phyloP scores from a whole-genome alignment of 192 early-diverging fungal species.

The Oehlia diaphana region DNA sequence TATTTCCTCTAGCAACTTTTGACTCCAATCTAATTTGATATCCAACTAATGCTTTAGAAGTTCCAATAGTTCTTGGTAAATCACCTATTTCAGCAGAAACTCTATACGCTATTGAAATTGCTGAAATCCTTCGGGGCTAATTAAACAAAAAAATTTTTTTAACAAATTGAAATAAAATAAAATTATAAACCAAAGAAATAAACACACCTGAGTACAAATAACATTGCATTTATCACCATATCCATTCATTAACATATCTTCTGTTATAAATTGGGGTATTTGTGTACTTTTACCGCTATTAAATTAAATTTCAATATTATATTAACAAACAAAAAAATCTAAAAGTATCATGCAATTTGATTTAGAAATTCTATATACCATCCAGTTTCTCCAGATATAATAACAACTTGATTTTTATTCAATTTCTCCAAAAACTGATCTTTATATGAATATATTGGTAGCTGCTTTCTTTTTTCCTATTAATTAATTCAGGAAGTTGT shows the following conservation, averaged over 20 bases:
- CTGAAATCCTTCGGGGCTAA: slow-evolving; percentile 76
- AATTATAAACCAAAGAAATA: slow-evolving; percentile 37
- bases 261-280: slow-evolving; percentile 76
- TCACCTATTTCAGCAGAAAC: slow-evolving; percentile 78
- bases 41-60: slow-evolving; percentile 61
- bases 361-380: slow-evolving; percentile 13
- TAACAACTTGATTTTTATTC: slow-evolving; percentile 56
- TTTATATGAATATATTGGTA: slow-evolving; percentile 64
- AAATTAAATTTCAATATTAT: not conserved
- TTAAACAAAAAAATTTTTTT: not conserved
- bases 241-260: slow-evolving; percentile 48
- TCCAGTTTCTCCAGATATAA: slow-evolving; percentile 82
- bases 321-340: not conserved
- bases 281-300: slow-evolving; percentile 71
- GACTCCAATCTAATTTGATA: slow-evolving; percentile 75
- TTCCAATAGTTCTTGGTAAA: slow-evolving; percentile 45
- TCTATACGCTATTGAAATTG: slow-evolving; percentile 75
- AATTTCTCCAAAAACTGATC: slow-evolving; percentile 56
- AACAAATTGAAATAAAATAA: not conserved
- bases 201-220: slow-evolving; percentile 64
- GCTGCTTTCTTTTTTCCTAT: slow-evolving; percentile 46
- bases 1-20: slow-evolving; percentile 49
- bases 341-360: not conserved
- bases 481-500: not conserved
- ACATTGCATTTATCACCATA: slow-evolving; percentile 48